These are phyloP conservation scores for Millerozyma acaciae DNA, from an alignment of 805 yeast genomes.

Conservation along the genomic window DNA sequence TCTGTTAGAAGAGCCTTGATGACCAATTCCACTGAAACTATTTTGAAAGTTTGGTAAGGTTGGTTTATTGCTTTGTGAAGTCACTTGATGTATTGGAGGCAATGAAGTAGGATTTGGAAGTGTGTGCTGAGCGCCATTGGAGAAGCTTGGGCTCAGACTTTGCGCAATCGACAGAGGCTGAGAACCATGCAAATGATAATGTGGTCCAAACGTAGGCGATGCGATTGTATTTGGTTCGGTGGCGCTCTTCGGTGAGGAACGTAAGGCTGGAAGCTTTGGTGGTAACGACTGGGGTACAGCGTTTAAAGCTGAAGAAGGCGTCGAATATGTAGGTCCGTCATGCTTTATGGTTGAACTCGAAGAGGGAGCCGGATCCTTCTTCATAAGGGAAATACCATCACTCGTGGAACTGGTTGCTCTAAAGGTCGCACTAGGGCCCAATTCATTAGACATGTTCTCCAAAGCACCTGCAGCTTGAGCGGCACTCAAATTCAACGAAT, in stretches of 20 bases:
- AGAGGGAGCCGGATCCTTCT: slow-evolving; percentile 19
- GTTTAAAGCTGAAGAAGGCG: slow-evolving; percentile 36
- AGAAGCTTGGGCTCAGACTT: slow-evolving; percentile 11
- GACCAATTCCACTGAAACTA: slow-evolving; percentile 8
- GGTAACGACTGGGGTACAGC: slow-evolving; percentile 24
- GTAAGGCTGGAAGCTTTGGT: slow-evolving; percentile 33
- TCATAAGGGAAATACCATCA: slow-evolving; percentile 31
- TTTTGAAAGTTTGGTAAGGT: slow-evolving; percentile 26
- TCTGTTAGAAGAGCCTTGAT: background rate
- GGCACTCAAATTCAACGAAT: slow-evolving; percentile 7
- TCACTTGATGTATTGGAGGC: slow-evolving; percentile 24
- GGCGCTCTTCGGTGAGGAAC: slow-evolving; percentile 9
- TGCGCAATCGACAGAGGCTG: slow-evolving; percentile 6
- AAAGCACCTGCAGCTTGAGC: slow-evolving; percentile 43
- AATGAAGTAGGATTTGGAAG: slow-evolving; percentile 18
- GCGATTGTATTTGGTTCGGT: slow-evolving; percentile 16
- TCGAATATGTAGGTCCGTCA: slow-evolving; percentile 20
- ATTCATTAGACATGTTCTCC: slow-evolving; percentile 41
- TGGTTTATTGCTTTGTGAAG: slow-evolving; percentile 6
- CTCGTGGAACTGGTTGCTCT: slow-evolving; percentile 16
- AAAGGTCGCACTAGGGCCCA: slow-evolving; percentile 43
- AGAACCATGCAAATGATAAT: slow-evolving; percentile 24
- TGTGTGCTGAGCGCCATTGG: slow-evolving; percentile 23
- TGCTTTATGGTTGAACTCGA: slow-evolving; percentile 12
- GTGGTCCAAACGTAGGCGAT: slow-evolving; percentile 48